Evolutionary conservation across 2,329 filamentous ascomycete species (phyloP).

Genomic region (Pseudogymnoascus destructans): DNA sequence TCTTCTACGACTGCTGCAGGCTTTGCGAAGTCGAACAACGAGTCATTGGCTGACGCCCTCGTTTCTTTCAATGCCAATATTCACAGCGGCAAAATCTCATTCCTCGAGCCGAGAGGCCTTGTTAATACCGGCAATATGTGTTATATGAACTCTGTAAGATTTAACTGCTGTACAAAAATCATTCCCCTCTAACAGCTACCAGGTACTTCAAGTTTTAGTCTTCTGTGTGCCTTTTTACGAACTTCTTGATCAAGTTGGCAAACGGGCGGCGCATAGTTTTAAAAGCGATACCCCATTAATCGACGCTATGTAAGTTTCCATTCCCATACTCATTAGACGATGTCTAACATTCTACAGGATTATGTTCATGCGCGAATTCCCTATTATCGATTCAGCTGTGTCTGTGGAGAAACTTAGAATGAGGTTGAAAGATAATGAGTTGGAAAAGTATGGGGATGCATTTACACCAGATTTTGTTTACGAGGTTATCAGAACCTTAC

Average conservation of each 20-base stretch:
- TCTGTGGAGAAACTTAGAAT: slow-evolving; percentile 61
- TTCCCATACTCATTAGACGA: background rate
- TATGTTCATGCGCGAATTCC: slow-evolving; percentile 90
- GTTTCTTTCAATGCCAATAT: slow-evolving; percentile 52
- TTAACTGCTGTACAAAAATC: background rate
- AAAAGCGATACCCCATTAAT: slow-evolving; percentile 89
- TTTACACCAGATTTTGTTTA: slow-evolving; percentile 94
- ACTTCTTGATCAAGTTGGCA: slow-evolving; percentile 77
- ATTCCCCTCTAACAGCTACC: slow-evolving; percentile 26
- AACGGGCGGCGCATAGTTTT: slow-evolving; percentile 76
- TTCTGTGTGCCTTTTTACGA: slow-evolving; percentile 92
- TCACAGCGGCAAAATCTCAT: slow-evolving; percentile 51
- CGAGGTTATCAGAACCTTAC: slow-evolving; percentile 73
- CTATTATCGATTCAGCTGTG: slow-evolving; percentile 65
- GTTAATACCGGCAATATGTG: slow-evolving; percentile 99
- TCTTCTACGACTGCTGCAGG: slow-evolving; percentile 27
- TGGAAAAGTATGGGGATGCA: slow-evolving; percentile 81
- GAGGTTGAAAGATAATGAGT: slow-evolving; percentile 64
- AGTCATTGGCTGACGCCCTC: slow-evolving; percentile 65
- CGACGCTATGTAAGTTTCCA: slow-evolving; percentile 69
- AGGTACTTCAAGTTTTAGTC: slow-evolving; percentile 91
- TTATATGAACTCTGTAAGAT: slow-evolving; percentile 98
- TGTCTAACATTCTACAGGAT: slow-evolving; percentile 44
- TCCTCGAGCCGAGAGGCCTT: slow-evolving; percentile 83
- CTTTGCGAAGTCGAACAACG: slow-evolving; percentile 35